These are phyloP conservation scores for Suillus spraguei DNA, from an alignment of 768 basidiomycete genomes.

Conservation along the genomic window DNA sequence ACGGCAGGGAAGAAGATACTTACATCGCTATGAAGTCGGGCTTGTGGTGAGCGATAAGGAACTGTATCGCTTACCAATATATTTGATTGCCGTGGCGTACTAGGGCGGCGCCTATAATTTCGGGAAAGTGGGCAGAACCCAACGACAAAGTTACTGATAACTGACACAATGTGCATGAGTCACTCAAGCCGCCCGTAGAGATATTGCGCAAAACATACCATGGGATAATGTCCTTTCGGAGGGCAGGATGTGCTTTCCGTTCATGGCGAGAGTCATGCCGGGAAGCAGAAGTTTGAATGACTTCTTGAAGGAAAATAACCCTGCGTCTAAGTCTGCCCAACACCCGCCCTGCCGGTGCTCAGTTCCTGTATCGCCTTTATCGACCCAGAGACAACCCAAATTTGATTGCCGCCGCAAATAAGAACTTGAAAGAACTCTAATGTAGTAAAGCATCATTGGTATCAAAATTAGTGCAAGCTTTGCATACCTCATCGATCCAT, in stretches of 20 bases:
- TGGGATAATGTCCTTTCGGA: not conserved
- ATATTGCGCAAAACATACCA: not conserved
- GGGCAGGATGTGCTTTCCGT: not conserved
- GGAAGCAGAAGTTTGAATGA: not conserved
- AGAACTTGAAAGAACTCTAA: conserved; percentile 43
- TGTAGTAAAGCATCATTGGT: conserved; percentile 57
- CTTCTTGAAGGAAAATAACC: conserved; percentile 1
- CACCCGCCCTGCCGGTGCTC: conserved; percentile 3
- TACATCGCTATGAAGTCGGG: not conserved
- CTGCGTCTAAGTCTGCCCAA: not conserved
- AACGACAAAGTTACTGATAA: not conserved
- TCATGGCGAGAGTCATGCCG: not conserved
- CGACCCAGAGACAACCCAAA: conserved; percentile 18
- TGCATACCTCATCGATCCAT: too few species aligned
- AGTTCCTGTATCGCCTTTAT: conserved; percentile 43
- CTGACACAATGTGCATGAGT: not conserved
- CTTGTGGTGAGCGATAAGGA: not conserved
- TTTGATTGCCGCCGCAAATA: conserved; percentile 46
- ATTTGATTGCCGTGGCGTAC: not conserved
- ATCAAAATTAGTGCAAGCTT: too few species aligned
- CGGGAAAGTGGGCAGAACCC: not conserved
- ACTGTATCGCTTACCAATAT: not conserved
- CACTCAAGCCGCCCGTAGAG: not conserved
- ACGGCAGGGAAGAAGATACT: not conserved
- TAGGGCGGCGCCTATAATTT: not conserved